These are phyloP conservation scores for Pterocarpus macrocarpus DNA, from an alignment of 306 rosid genomes.

Conservation along the genomic window DNA sequence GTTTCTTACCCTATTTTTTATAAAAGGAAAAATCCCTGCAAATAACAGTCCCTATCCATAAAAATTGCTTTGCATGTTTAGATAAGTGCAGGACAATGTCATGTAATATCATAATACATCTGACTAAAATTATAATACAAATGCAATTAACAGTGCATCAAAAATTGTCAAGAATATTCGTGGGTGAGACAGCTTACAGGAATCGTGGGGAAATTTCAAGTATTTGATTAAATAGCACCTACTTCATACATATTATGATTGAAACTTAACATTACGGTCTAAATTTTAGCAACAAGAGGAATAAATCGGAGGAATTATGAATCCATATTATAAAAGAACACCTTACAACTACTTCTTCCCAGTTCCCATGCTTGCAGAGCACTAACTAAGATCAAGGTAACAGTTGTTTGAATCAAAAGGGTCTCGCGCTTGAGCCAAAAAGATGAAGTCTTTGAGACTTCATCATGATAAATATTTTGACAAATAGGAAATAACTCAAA, in stretches of 20 bases:
- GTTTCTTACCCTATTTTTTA: too few relatives aligned
- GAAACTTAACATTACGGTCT: background rate
- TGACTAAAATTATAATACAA: background rate
- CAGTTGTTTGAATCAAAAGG: too few relatives aligned
- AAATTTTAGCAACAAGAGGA: background rate
- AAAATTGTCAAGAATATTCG: background rate
- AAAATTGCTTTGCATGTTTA: background rate
- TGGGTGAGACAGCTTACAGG: background rate
- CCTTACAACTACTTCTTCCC: too few relatives aligned
- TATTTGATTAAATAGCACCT: background rate
- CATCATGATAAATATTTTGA: too few relatives aligned
- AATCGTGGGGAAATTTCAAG: background rate
- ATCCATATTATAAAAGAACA: too few relatives aligned
- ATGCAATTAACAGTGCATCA: background rate
- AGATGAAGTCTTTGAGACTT: too few relatives aligned
- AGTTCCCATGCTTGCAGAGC: too few relatives aligned
- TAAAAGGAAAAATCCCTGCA: too few relatives aligned
- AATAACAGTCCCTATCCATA: too few relatives aligned
- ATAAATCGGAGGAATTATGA: background rate
- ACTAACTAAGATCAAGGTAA: too few relatives aligned
- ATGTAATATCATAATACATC: constrained; percentile 3
- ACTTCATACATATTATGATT: background rate
- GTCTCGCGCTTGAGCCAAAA: too few relatives aligned
- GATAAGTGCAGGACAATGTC: background rate
- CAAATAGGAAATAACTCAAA: too few relatives aligned